Base-by-base conservation (phyloP, 345 rosid genomes). In the Populus simonii region DNA sequence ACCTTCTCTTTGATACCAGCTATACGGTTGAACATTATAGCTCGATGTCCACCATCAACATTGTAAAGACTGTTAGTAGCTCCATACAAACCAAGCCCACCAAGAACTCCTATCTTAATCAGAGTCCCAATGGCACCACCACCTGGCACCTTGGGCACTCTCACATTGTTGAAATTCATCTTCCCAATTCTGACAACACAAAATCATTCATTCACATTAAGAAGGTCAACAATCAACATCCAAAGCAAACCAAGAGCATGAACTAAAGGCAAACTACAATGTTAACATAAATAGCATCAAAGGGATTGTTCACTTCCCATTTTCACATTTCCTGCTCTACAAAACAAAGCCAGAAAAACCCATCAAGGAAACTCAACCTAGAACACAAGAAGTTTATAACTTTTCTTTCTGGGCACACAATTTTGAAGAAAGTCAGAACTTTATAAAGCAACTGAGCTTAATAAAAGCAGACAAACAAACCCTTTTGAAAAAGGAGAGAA, bases 71-170 rank as follows among this genome's bases (percentile, higher is more conserved):
- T 88, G 76, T 88, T 89, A 16, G 86, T 74, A 61, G 84, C 89
- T 51, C 88, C 96, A 78, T 95, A 95, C 73, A 92, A 43, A 62
- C 90, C 96, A 70, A 95, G 76, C 13, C 91, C 94, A 81, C 96
- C 94, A 41, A 93, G 43, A 43, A 90, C 76, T 74, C 94, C 93
- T 33, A 91, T 65, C 91, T 88, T 93, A 79, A 95, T 66, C 86
- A 95, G 70, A 70, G 90, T 79, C 59, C 93, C 84, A 33, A 83
- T 65, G 9, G 91, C 88, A 74, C 94, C 97, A 36, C 90, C 90
- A 20, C 96, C 91, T 1, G 97, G 93, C 78, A 91, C 81, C 80
- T 90, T 91, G 13, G 98, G 98, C 70, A 94, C 92, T 86, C 89
- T 94, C 61, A 90, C 88, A 72, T 92, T 92, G 22, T 82, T 84